Base-by-base conservation (phyloP, 805 yeast species). In the Debaryomyces hansenii region DNA sequence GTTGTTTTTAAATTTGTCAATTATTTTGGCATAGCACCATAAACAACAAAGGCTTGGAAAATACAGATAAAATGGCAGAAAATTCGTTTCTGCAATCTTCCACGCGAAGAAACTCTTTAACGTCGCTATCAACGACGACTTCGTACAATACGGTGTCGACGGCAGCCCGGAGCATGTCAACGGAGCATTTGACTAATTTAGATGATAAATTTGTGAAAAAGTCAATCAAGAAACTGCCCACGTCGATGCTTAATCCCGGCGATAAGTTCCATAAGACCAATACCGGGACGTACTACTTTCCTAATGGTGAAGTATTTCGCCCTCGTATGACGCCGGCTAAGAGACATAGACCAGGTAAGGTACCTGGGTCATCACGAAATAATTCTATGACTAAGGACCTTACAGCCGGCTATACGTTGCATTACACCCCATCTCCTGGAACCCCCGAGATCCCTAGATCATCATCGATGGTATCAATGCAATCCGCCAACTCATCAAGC, bases 291-390 rank as follows among this genome's bases (percentile, higher is more conserved):
- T 73, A 62, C 53, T 70, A 64, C 50, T 78, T 78, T 55, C 82
- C 82, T 12, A 78, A 78, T 56, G 83, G 83, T 41, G 83, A 78
- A 54, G 67, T 77, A 2, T 78, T 78, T 57, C 61, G 76, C 31
- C 82, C 82, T 1, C 57, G 82, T 34, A 59, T 56, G 37, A 64
- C 67, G 10, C 77, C 77, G 1, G 47, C 64, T n/a, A 69, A 64
- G 40, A 61, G 78, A 44, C 55, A 64, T 27, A 64, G 71, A 42
- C 80, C 79, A 6, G 53, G 54, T 35, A 70, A 66, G 52, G 48
- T 62, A 27, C 12, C 39, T 27, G 34, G 35, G 12, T 12, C 39
- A 14, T 20, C 44, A 10, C 10, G 32, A 2, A 32, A 21, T 35
- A 9, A 35, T 43, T 29, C 44, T 34, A 36, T 31, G 36, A 7